Conservation (phyloP, 2,329 filamentous ascomycete species). For the Stemphylium lycopersici region DNA sequence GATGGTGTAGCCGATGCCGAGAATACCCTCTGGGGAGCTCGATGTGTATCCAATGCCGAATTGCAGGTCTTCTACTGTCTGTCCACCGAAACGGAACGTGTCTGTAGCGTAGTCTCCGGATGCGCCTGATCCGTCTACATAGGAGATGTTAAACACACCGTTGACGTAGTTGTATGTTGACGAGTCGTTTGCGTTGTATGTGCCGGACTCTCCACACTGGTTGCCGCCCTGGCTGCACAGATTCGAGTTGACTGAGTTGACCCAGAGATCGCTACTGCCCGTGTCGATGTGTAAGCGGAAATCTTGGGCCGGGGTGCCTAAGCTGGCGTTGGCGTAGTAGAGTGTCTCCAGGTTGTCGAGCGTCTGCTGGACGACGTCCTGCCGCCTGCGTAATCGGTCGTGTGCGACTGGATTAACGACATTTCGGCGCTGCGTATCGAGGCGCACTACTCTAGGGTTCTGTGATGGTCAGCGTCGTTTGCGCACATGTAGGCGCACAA, state of each 20-base stretch:
- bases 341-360: constrained; percentile 65
- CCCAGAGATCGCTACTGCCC: constrained; percentile 68
- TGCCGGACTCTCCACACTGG: constrained; percentile 67
- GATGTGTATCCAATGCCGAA: constrained; percentile 75
- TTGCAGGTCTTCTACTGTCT: constrained; percentile 64
- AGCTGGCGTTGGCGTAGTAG: constrained; percentile 63
- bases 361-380: constrained; percentile 52
- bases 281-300: constrained; percentile 66
- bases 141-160: constrained; percentile 83
- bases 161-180: constrained; percentile 77
- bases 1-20: constrained; percentile 80
- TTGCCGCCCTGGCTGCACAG: constrained; percentile 60
- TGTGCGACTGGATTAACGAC: constrained; percentile 54
- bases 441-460: constrained; percentile 55
- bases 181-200: constrained; percentile 72
- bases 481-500: not conserved
- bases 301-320: constrained; percentile 64
- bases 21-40: constrained; percentile 68
- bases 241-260: constrained; percentile 67
- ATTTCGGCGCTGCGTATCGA: constrained; percentile 59
- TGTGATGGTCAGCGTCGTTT: constrained; percentile 9
- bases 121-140: constrained; percentile 80
- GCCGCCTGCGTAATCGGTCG: constrained; percentile 53
- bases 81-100: constrained; percentile 65
- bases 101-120: constrained; percentile 82